These are phyloP conservation scores for Oemleria cerasiformis DNA, from an alignment of 306 rosid genomes.

Conservation along the genomic window DNA sequence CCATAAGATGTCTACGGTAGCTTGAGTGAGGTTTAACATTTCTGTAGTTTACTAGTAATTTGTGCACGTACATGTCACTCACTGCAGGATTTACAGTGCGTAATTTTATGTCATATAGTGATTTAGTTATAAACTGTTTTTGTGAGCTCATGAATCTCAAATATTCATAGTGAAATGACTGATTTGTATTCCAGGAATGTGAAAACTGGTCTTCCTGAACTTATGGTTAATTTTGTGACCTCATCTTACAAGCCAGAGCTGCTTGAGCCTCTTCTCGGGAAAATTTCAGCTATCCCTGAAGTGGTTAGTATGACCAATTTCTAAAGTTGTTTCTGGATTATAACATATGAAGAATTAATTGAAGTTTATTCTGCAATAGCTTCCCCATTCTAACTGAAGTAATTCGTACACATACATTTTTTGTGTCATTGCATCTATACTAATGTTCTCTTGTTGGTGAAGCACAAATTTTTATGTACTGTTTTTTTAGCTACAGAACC, in stretches of 20 bases:
- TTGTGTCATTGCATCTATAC: neutral
- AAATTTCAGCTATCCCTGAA: conserved; percentile 69
- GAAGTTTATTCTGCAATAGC: neutral
- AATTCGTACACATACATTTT: neutral
- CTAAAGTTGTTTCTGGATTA: conserved; percentile 16
- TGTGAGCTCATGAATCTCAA: neutral
- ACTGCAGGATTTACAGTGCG: neutral
- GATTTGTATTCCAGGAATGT: conserved; percentile 53
- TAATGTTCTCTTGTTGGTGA: neutral
- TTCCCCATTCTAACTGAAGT: neutral
- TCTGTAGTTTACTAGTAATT: conserved; percentile 2
- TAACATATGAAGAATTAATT: conserved; percentile 2
- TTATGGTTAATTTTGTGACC: conserved; percentile 96
- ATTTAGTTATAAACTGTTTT: neutral
- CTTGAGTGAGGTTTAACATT: neutral
- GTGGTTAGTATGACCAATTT: conserved; percentile 64
- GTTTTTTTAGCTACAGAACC: neutral
- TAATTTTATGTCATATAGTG: neutral
- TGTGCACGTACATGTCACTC: neutral
- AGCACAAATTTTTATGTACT: neutral
- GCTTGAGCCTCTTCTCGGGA: conserved; percentile 66
- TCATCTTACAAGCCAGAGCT: conserved; percentile 77
- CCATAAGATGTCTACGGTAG: neutral
- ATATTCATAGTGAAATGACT: neutral
- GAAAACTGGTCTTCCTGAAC: conserved; percentile 62